These are phyloP conservation scores for Coniella vitis DNA, from an alignment of 2,329 filamentous ascomycete genomes.

Conservation along the genomic window DNA sequence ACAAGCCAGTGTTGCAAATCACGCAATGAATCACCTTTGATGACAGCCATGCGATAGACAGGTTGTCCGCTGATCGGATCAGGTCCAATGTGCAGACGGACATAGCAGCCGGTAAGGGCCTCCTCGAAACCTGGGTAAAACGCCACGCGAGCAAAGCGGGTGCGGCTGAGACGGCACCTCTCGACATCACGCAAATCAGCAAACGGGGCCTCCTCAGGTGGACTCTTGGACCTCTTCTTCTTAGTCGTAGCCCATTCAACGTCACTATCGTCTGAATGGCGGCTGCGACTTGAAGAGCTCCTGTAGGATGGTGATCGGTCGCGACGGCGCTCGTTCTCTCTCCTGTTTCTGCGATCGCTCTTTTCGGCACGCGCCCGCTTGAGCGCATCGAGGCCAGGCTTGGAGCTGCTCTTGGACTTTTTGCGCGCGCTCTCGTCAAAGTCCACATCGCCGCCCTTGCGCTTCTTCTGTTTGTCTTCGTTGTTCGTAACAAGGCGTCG, in stretches of 20 bases:
- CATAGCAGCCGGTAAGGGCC: constrained; percentile 75
- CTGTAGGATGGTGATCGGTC: constrained; percentile 35
- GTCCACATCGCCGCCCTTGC: constrained; percentile 73
- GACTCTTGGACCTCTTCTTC: constrained; percentile 41
- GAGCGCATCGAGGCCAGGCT: constrained; percentile 65
- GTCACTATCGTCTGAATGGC: constrained; percentile 60
- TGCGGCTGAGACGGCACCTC: constrained; percentile 73
- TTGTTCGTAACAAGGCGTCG: constrained; percentile 66
- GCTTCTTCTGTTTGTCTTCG: constrained; percentile 59
- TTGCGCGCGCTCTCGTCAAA: constrained; percentile 72
- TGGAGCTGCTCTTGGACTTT: constrained; percentile 64
- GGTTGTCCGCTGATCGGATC: constrained; percentile 66
- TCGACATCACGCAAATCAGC: constrained; percentile 77
- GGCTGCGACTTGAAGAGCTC: constrained; percentile 24
- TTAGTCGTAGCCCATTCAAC: constrained; percentile 61
- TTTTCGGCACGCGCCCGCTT: constrained; percentile 58
- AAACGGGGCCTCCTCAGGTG: constrained; percentile 58
- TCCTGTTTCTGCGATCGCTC: constrained; percentile 55
- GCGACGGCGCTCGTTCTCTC: constrained; percentile 54
- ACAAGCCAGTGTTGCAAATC: constrained; percentile 20
- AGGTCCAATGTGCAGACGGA: constrained; percentile 74
- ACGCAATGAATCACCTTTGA: constrained; percentile 59
- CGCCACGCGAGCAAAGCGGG: constrained; percentile 83
- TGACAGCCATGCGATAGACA: constrained; percentile 80
- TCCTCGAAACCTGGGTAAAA: constrained; percentile 88